A percentile compares a stretch with the other conserved stretches of the same genome.
These are phyloP conservation scores for Colletotrichum sublineola DNA, from an alignment of 2,329 filamentous ascomycete species.

Conservation along the genomic window DNA sequence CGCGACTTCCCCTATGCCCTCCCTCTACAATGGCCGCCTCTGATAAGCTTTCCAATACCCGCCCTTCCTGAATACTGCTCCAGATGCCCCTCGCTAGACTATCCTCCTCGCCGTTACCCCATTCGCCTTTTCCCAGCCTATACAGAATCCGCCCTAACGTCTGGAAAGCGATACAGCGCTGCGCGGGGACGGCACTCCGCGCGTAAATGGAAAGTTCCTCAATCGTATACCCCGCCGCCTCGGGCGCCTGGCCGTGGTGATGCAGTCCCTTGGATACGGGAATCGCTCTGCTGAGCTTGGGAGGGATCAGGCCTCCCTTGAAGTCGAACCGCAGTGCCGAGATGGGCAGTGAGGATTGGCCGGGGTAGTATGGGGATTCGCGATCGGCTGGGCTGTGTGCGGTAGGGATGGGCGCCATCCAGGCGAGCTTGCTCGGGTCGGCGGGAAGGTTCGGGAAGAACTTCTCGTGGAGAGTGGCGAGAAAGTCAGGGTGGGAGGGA, in stretches of 20 bases:
- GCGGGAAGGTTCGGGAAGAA: conserved; percentile 92
- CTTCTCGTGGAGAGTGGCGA: conserved; percentile 86
- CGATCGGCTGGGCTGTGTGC: conserved; percentile 73
- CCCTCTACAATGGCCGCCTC: conserved; percentile 78
- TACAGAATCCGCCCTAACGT: conserved; percentile 89
- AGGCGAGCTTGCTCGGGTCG: conserved; percentile 87
- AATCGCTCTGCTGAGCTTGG: conserved; percentile 78
- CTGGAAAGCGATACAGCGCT: conserved; percentile 92
- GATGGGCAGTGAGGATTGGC: conserved; percentile 77
- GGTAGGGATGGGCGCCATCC: conserved; percentile 84
- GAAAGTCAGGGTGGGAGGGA: conserved; percentile 85
- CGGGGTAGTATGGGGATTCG: conserved; percentile 85
- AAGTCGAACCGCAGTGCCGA: conserved; percentile 92
- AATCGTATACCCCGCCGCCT: conserved; percentile 94
- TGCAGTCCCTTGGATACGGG: conserved; percentile 86
- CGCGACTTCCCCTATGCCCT: conserved; percentile 83
- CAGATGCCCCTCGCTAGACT: conserved; percentile 84
- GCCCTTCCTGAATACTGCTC: conserved; percentile 81
- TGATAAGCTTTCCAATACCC: conserved; percentile 81
- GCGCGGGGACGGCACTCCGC: conserved; percentile 84
- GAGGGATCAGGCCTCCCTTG: conserved; percentile 82
- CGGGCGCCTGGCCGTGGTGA: conserved; percentile 92
- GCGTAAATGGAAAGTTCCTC: conserved; percentile 85
- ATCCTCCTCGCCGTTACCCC: conserved; percentile 70
- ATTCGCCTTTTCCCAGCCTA: conserved; percentile 80